A percentile compares a stretch with the other conserved stretches of the same genome.
Evolutionary conservation across 176 grass and related monocot species (phyloP).

Genomic region (Alloteropsis semialata): DNA sequence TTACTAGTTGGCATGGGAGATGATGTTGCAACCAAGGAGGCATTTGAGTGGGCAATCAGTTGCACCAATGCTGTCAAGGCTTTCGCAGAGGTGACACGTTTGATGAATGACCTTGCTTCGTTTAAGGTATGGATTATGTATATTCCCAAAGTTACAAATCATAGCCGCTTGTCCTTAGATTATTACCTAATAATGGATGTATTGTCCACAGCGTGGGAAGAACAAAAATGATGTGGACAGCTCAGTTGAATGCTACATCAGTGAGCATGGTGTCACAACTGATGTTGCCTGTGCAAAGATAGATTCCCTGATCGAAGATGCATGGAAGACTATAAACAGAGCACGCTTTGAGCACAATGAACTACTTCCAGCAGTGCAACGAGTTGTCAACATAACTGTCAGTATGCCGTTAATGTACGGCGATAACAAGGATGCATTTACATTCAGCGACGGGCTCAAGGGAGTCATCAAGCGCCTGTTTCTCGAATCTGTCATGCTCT

Average conservation of each 20-base stretch:
- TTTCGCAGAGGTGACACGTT: slow-evolving; percentile 25
- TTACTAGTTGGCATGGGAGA: slow-evolving; percentile 39
- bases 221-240: slow-evolving; percentile 20
- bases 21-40: slow-evolving; percentile 35
- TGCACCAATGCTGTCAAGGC: slow-evolving; percentile 13
- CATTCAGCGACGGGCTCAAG: slow-evolving; percentile 17
- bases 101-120: slow-evolving; percentile 37
- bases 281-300: slow-evolving; percentile 1
- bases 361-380: neutral
- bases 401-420: slow-evolving; percentile 32
- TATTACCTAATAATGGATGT: neutral
- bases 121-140: slow-evolving; percentile 30
- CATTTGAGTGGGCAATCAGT: slow-evolving; percentile 26
- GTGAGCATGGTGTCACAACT: neutral
- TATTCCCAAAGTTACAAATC: neutral
- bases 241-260: slow-evolving; percentile 5
- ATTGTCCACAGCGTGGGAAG: neutral
- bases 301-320: slow-evolving; percentile 3
- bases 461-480: slow-evolving; percentile 25
- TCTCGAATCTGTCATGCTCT: slow-evolving; percentile 9
- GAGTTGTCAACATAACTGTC: slow-evolving; percentile 2
- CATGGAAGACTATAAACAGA: slow-evolving; percentile 11
- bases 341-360: neutral
- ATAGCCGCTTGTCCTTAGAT: neutral
- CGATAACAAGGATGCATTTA: slow-evolving; percentile 35